Evolutionary conservation across 805 yeast genomes (phyloP).

Genomic region (Monosporozyma servazzii): DNA sequence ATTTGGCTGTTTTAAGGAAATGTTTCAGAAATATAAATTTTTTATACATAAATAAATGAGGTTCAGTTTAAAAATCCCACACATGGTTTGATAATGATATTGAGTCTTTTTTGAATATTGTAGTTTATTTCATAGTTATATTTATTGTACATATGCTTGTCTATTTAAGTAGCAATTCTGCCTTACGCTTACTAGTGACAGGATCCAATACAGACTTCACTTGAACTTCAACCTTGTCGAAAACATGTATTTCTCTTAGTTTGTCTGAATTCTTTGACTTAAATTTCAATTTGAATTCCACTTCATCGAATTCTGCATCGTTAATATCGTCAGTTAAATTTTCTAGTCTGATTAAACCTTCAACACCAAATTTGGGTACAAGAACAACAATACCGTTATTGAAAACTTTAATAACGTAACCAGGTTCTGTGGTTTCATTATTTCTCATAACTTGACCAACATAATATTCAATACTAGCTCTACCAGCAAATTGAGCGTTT

Average conservation of each 20-base stretch:
- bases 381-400: conserved; percentile 90
- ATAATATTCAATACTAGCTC: conserved; percentile 94
- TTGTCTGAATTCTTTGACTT: conserved; percentile 36
- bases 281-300: conserved; percentile 59
- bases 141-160: background rate
- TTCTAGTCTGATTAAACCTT: conserved; percentile 80
- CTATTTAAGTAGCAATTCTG: conserved; percentile 56
- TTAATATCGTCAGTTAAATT: conserved; percentile 55
- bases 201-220: conserved; percentile 79
- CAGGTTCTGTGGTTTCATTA: conserved; percentile 72
- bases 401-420: conserved; percentile 85
- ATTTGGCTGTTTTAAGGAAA: too few species aligned
- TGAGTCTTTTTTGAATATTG: background rate
- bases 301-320: conserved; percentile 66
- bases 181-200: conserved; percentile 85
- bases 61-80: too few species aligned
- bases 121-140: background rate
- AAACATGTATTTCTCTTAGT: conserved; percentile 51
- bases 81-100: too few species aligned
- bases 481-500: conserved; percentile 97
- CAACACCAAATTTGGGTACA: conserved; percentile 94
- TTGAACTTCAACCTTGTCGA: conserved; percentile 77
- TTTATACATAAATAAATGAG: too few species aligned
- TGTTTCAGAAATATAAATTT: too few species aligned
- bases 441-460: conserved; percentile 96